phyloP scores from a whole-genome alignment of 345 rosid species.

The Chamaenerion angustifolium region DNA sequence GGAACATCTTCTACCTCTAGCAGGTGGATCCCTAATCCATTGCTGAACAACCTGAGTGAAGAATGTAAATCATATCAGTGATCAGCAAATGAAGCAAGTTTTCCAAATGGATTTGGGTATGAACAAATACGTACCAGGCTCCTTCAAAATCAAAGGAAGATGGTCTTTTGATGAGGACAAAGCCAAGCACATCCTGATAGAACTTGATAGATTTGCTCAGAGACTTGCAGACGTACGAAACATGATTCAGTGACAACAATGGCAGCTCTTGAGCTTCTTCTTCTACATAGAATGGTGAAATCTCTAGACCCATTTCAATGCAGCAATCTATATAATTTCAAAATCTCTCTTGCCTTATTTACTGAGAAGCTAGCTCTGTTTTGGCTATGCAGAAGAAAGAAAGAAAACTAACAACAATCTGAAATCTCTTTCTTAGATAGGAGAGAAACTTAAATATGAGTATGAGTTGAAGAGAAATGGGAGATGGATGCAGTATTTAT shows the following conservation, averaged over 20 bases:
- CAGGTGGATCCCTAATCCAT: conserved; percentile 36
- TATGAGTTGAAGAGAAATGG: no score
- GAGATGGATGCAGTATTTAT: no score
- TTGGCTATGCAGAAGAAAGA: no score
- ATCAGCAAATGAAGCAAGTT: neutral
- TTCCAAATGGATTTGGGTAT: neutral
- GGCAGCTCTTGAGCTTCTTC: conserved; percentile 10
- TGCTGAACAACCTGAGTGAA: conserved; percentile 33
- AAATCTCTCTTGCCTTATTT: conserved; percentile 7
- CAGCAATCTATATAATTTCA: neutral
- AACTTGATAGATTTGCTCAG: conserved; percentile 19
- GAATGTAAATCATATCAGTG: neutral
- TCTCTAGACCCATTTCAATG: neutral
- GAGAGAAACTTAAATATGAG: no score
- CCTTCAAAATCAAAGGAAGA: conserved; percentile 40
- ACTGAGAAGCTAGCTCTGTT: no score
- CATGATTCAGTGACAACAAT: conserved; percentile 23
- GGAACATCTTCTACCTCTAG: conserved; percentile 16
- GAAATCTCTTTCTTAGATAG: neutral
- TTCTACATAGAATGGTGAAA: neutral
- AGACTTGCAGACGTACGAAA: conserved; percentile 32
- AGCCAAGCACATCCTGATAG: conserved; percentile 32
- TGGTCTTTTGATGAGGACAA: conserved; percentile 36
- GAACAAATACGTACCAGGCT: conserved; percentile 21
- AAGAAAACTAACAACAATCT: no score